phyloP scores from a whole-genome alignment of 164 flowering plant genomes.

The Liriodendron chinense region DNA sequence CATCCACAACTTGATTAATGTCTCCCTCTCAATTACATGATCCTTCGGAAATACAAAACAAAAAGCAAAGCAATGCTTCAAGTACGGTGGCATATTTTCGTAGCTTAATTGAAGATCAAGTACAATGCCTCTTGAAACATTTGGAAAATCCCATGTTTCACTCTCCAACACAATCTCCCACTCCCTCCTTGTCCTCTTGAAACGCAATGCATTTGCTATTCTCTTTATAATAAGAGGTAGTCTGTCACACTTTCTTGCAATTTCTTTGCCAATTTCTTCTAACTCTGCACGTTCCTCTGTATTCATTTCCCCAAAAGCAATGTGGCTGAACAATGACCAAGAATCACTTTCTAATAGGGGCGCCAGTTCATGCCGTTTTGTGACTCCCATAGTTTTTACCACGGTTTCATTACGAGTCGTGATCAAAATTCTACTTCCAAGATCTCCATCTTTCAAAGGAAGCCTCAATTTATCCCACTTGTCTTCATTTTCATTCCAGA shows the following conservation, averaged over 20 bases:
- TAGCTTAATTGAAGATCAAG: no score
- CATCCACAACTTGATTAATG: no score
- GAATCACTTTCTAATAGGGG: no score
- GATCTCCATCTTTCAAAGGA: no score
- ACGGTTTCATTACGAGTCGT: no score
- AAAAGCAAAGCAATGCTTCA: conserved; percentile 14
- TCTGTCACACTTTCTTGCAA: conserved; percentile 8
- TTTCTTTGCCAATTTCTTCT: background rate
- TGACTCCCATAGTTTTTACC: no score
- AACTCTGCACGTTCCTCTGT: background rate
- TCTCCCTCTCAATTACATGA: background rate
- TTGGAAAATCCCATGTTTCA: conserved; percentile 7
- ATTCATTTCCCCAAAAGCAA: background rate
- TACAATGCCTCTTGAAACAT: no score
- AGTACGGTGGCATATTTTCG: background rate
- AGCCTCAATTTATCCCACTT: no score
- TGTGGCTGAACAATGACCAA: background rate
- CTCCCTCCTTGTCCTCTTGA: background rate
- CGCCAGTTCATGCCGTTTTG: no score
- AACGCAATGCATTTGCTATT: conserved; percentile 5
- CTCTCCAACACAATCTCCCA: conserved; percentile 10
- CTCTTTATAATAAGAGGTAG: conserved; percentile 8
- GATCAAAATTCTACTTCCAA: no score
- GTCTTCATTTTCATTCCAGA: no score
- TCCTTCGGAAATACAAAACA: conserved; percentile 13